These are phyloP conservation scores for Penicillium manginii DNA, from an alignment of 495 filamentous ascomycete genomes.

Conservation along the genomic window DNA sequence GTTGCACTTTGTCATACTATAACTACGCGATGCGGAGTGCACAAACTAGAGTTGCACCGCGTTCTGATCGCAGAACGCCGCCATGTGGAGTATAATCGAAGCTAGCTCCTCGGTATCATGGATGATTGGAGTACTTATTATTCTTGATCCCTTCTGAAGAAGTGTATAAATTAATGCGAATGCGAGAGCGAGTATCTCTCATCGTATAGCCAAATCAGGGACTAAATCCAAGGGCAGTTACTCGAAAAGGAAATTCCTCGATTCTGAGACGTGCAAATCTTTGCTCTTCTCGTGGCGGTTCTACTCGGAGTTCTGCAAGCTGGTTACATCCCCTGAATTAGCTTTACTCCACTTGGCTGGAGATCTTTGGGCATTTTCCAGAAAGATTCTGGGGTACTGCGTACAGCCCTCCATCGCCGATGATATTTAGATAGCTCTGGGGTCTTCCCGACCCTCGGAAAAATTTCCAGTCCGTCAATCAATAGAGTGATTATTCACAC, in stretches of 20 bases:
- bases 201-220: not conserved
- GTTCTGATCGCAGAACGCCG: not conserved
- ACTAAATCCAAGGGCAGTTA: not conserved
- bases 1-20: no score
- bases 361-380: no score
- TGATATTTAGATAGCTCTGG: constrained; percentile 1
- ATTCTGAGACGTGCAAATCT: not conserved
- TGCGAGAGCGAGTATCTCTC: not conserved
- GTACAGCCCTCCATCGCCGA: not conserved
- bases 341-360: not conserved
- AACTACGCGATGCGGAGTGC: not conserved
- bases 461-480: no score
- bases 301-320: not conserved
- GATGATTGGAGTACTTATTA: not conserved
- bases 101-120: not conserved
- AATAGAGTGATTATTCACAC: not conserved
- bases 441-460: no score
- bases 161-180: not conserved
- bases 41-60: not conserved
- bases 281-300: not conserved
- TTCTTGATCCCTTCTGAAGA: not conserved
- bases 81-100: not conserved
- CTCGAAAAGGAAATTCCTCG: constrained; percentile 9
- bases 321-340: not conserved
- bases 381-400: not conserved